A percentile compares a stretch with the other conserved stretches of the same genome.
These are phyloP conservation scores for Fusarium mangiferae DNA, from an alignment of 2,329 filamentous ascomycete genomes.

Conservation along the genomic window DNA sequence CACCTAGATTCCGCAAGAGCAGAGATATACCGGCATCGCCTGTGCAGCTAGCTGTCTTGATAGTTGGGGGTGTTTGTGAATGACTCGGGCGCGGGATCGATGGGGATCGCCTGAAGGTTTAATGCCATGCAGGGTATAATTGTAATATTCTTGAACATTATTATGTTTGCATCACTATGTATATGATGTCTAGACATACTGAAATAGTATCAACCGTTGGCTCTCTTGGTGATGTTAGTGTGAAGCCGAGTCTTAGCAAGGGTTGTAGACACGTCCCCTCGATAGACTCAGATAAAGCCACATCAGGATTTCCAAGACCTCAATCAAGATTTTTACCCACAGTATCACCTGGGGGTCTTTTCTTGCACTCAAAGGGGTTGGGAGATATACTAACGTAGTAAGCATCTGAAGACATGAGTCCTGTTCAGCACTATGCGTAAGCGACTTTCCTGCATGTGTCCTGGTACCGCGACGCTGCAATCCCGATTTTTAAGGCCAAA, in stretches of 20 bases:
- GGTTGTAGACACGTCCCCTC: neutral
- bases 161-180: neutral
- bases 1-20: neutral
- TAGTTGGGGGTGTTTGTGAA: neutral
- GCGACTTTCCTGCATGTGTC: too few relatives aligned
- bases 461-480: too few relatives aligned
- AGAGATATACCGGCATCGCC: accelerated
- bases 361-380: too few relatives aligned
- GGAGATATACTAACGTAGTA: too few relatives aligned
- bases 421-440: too few relatives aligned
- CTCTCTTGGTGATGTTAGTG: neutral
- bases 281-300: neutral
- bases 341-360: accelerated
- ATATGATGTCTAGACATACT: neutral
- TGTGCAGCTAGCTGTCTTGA: neutral
- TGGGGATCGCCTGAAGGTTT: neutral
- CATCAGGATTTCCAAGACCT: neutral
- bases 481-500: too few relatives aligned
- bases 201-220: neutral
- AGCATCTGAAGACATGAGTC: too few relatives aligned
- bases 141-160: neutral
- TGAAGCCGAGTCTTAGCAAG: neutral
- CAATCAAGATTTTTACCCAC: accelerated
- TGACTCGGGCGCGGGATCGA: too few relatives aligned
- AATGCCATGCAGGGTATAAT: neutral